A percentile compares a stretch with the other conserved stretches of the same genome.
Conservation (phyloP, 2,329 filamentous ascomycete genomes). For the Knufia fluminis region DNA sequence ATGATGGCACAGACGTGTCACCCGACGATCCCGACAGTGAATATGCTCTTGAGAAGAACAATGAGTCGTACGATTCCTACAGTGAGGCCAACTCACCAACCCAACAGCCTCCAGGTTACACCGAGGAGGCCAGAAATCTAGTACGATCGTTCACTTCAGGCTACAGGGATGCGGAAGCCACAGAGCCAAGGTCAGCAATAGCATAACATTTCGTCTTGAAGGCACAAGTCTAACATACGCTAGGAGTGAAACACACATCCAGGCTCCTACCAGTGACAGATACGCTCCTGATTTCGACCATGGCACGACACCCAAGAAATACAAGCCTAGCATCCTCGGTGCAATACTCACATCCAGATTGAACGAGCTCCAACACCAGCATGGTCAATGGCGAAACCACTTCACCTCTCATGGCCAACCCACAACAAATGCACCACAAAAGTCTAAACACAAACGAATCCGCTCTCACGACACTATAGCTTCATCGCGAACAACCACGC, state of each 20-base stretch:
- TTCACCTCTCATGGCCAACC: background rate
- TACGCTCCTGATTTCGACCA: slow-evolving; percentile 19
- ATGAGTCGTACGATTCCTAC: background rate
- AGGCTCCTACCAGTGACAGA: slow-evolving; percentile 17
- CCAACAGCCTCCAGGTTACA: slow-evolving; percentile 12
- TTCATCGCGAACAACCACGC: slow-evolving; percentile 17
- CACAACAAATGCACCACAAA: background rate
- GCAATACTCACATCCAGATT: slow-evolving; percentile 18
- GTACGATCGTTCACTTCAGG: slow-evolving; percentile 15
- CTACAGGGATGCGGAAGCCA: slow-evolving; percentile 2
- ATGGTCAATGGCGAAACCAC: background rate
- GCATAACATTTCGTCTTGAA: background rate
- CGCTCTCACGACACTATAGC: slow-evolving; percentile 10
- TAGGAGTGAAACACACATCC: slow-evolving; percentile 12
- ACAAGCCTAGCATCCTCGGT: slow-evolving; percentile 18
- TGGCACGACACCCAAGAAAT: slow-evolving; percentile 17
- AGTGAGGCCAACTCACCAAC: background rate
- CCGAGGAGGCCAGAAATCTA: slow-evolving; percentile 17
- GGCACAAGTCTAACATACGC: slow-evolving; percentile 8
- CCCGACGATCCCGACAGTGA: too few species aligned
- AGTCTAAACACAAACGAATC: slow-evolving; percentile 9
- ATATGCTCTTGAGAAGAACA: too few species aligned
- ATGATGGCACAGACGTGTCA: too few species aligned
- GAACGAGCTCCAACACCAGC: slow-evolving; percentile 12
- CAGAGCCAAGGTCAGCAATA: background rate